Evolutionary conservation across 208 protist genomes (phyloP).

Genomic region (Crithidia sp.): DNA sequence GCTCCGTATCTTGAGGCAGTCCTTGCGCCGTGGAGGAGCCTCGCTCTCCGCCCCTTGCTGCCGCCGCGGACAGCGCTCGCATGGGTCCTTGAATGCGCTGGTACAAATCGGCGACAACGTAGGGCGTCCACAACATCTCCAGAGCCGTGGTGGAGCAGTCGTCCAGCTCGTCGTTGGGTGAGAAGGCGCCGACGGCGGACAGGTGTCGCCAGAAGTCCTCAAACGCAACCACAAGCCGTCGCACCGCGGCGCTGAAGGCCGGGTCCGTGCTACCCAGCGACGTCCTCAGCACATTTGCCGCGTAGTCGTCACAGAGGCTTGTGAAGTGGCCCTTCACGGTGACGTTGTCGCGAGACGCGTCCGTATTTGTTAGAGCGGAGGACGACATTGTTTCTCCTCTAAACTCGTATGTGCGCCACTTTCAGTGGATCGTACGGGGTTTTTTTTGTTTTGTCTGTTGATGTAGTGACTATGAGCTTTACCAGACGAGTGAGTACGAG

Average conservation of each 20-base stretch:
- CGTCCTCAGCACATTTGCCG: slow-evolving; percentile 38
- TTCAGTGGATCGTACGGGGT: too few species aligned
- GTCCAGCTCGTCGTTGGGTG: slow-evolving; percentile 81
- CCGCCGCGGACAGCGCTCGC: background rate
- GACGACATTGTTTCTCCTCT: background rate
- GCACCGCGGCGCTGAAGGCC: slow-evolving; percentile 26
- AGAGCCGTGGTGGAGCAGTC: slow-evolving; percentile 83
- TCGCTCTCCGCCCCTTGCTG: background rate
- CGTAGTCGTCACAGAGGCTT: slow-evolving; percentile 57
- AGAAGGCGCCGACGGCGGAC: slow-evolving; percentile 65
- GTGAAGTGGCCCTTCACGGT: slow-evolving; percentile 77
- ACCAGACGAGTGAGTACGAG: too few species aligned
- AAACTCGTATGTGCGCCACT: too few species aligned
- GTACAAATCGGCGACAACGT: slow-evolving; percentile 83
- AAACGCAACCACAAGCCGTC: slow-evolving; percentile 54
- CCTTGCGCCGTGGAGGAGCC: background rate
- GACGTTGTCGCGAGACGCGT: slow-evolving; percentile 20
- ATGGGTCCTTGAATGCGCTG: slow-evolving; percentile 64
- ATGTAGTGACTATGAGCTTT: too few species aligned
- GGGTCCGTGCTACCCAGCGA: slow-evolving; percentile 39
- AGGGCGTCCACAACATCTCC: slow-evolving; percentile 87
- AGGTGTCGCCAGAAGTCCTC: slow-evolving; percentile 78
- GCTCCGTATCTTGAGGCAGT: background rate
- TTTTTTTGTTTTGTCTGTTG: too few species aligned
- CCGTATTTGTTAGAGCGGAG: background rate